Conservation (phyloP, 495 filamentous ascomycete species). For the Tetracladium marchalianum region DNA sequence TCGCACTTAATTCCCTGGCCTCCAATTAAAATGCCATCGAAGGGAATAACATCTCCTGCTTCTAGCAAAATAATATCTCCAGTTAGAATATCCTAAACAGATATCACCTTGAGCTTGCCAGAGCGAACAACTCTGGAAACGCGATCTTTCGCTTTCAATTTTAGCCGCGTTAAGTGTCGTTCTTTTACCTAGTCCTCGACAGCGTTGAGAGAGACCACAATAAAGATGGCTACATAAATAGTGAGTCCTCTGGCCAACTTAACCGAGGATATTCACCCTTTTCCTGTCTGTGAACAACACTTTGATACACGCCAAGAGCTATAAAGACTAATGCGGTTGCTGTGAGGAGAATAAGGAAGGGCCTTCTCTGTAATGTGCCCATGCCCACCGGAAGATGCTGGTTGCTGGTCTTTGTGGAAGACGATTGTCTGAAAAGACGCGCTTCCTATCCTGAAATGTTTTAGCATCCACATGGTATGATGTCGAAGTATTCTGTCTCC, state of each 20-base stretch:
- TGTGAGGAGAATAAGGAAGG: conserved; percentile 70
- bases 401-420: conserved; percentile 67
- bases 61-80: conserved; percentile 76
- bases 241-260: conserved; percentile 72
- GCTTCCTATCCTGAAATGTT: conserved; percentile 34
- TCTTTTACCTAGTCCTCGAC: conserved; percentile 67
- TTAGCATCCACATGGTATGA: no score
- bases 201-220: conserved; percentile 56
- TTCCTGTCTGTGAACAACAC: conserved; percentile 31
- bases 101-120: conserved; percentile 59
- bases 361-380: conserved; percentile 83
- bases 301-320: conserved; percentile 57
- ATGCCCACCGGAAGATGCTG: conserved; percentile 61
- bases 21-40: conserved; percentile 60
- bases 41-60: conserved; percentile 73
- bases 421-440: conserved; percentile 63
- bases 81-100: conserved; percentile 65
- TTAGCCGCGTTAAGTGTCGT: conserved; percentile 66
- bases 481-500: no score
- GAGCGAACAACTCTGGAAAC: conserved; percentile 64
- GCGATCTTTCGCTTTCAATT: conserved; percentile 66
- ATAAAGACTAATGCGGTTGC: conserved; percentile 73
- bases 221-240: conserved; percentile 59
- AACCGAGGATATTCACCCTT: conserved; percentile 46
- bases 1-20: conserved; percentile 64